Percentiles rank a stretch among this genome's conserved stretches.
Conservation (phyloP, 495 filamentous ascomycete species). For the Aspergillus ellipticus region DNA sequence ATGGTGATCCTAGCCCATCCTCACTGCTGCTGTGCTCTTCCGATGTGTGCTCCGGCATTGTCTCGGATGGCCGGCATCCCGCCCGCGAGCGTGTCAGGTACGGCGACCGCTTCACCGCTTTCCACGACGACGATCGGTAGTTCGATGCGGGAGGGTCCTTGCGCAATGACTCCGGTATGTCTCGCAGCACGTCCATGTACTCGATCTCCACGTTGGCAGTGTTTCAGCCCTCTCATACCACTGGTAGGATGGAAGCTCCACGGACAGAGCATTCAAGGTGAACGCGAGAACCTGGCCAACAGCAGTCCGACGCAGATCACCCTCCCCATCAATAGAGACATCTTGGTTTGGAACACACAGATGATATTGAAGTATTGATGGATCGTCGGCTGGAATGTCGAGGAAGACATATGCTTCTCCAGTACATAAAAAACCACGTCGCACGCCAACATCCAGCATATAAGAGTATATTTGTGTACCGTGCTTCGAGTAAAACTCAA, state of each 20-base stretch:
- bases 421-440: constrained; percentile 42
- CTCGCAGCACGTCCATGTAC: constrained; percentile 20
- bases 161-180: constrained; percentile 22
- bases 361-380: constrained; percentile 23
- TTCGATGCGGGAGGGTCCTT: constrained; percentile 18
- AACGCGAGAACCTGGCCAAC: constrained; percentile 17
- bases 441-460: constrained; percentile 40
- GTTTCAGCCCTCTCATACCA: constrained; percentile 32
- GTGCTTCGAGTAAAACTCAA: constrained; percentile 32
- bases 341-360: constrained; percentile 32
- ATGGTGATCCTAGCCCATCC: neutral
- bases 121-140: constrained; percentile 23
- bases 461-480: constrained; percentile 48
- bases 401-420: constrained; percentile 48
- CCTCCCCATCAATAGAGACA: constrained; percentile 19
- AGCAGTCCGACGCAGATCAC: constrained; percentile 34
- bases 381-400: constrained; percentile 34
- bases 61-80: constrained; percentile 34
- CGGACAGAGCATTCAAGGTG: constrained; percentile 23
- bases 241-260: constrained; percentile 24
- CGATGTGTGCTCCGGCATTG: constrained; percentile 33
- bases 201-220: constrained; percentile 22
- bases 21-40: neutral
- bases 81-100: constrained; percentile 23
- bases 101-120: constrained; percentile 7